A percentile compares a stretch with the other conserved stretches of the same genome.
Conservation (phyloP, 2,329 filamentous ascomycete genomes). For the Dothistroma septosporum region DNA sequence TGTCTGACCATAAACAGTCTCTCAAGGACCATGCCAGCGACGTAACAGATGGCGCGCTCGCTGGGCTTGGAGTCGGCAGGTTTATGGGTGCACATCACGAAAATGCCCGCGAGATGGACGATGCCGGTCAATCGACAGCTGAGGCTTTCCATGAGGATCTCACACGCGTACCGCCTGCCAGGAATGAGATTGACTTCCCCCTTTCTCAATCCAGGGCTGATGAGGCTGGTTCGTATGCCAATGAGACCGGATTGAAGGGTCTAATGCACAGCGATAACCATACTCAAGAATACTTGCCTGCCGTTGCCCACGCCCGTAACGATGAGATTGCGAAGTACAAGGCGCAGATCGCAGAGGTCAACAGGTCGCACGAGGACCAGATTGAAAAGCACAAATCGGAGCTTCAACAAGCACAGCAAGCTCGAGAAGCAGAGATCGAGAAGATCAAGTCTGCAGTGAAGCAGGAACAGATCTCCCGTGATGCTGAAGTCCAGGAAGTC, state of each 20-base stretch:
- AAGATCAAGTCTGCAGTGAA: background rate
- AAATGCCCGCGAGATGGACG: conserved; percentile 3
- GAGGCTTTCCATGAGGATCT: conserved; percentile 4
- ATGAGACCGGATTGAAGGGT: background rate
- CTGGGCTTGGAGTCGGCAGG: conserved; percentile 35
- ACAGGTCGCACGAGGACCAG: background rate
- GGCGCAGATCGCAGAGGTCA: background rate
- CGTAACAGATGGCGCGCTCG: conserved; percentile 32
- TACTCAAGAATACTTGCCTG: background rate
- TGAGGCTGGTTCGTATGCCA: background rate
- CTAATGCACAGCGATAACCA: background rate
- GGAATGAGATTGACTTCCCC: background rate
- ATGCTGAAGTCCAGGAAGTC: background rate
- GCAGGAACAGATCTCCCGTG: background rate
- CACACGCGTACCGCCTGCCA: background rate
- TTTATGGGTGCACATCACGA: conserved; percentile 14
- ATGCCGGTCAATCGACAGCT: background rate
- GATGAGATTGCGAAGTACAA: conserved; percentile 1
- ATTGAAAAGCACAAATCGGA: background rate
- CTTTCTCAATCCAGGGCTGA: background rate
- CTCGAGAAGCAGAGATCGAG: background rate
- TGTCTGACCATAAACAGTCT: background rate
- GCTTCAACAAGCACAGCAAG: background rate
- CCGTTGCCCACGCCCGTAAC: background rate
- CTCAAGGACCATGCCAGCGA: conserved; percentile 27